Percentiles rank a stretch among this genome's conserved stretches.
phyloP scores from a whole-genome alignment of 345 rosid species.

The Brassica cretica region DNA sequence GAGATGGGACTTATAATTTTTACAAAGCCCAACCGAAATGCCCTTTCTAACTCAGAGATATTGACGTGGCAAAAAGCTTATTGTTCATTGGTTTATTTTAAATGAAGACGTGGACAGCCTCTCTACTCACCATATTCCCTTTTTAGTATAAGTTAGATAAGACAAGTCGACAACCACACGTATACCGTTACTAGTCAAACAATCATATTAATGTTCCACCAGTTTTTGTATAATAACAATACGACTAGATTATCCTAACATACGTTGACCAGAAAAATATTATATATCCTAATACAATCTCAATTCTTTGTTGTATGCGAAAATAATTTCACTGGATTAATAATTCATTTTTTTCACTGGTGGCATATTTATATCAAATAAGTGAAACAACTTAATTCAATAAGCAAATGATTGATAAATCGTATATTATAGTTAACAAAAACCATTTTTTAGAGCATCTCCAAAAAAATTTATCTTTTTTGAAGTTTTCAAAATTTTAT shows the following conservation, averaged over 20 bases:
- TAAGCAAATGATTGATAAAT: neutral
- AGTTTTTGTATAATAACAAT: neutral
- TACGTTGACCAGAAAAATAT: neutral
- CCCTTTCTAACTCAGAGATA: no score
- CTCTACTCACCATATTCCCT: no score
- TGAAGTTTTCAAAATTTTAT: no score
- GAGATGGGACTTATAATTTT: no score
- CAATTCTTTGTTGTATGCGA: neutral
- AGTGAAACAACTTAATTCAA: neutral
- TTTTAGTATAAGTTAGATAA: constrained; percentile 20
- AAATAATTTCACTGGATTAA: neutral
- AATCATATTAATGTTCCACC: constrained; percentile 30
- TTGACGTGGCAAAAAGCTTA: no score
- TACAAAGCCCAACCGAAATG: no score
- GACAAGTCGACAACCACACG: constrained; percentile 38
- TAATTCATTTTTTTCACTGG: neutral
- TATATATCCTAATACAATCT: constrained; percentile 2
- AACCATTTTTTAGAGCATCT: no score
- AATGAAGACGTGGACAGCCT: no score
- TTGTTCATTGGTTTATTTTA: no score
- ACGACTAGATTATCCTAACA: neutral
- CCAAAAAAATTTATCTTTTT: no score
- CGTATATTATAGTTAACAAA: neutral
- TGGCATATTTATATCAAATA: neutral
- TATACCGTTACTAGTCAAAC: constrained; percentile 36